These are phyloP conservation scores for Fabrea salina DNA, from an alignment of 169 alveolate genomes.

Conservation along the genomic window DNA sequence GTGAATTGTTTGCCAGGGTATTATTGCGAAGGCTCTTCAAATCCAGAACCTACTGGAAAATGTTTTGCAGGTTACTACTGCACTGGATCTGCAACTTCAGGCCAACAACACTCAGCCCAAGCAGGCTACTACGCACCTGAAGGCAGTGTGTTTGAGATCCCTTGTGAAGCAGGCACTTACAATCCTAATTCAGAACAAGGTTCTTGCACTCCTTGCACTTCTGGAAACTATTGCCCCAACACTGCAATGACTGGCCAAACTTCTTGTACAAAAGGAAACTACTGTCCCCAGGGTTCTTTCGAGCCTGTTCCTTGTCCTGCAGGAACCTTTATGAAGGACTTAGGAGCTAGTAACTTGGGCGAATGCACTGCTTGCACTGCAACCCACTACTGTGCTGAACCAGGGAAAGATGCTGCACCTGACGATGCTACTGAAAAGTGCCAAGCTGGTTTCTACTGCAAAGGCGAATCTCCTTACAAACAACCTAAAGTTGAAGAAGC, in stretches of 20 bases:
- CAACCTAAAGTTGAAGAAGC: background rate
- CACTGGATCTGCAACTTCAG: conserved; percentile 47
- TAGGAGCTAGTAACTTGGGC: conserved; percentile 18
- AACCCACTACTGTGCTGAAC: conserved; percentile 62
- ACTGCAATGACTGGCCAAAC: background rate
- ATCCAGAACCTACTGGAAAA: conserved; percentile 48
- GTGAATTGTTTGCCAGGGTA: conserved; percentile 63
- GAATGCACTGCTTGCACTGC: background rate
- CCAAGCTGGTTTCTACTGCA: conserved; percentile 59
- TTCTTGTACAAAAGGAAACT: no score
- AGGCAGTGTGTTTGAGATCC: conserved; percentile 43
- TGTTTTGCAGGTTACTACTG: conserved; percentile 75
- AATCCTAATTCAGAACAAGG: conserved; percentile 44
- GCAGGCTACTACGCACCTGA: conserved; percentile 44
- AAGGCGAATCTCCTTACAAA: conserved; percentile 36
- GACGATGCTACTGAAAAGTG: conserved; percentile 29
- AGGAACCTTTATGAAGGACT: background rate
- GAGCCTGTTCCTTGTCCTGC: conserved; percentile 22
- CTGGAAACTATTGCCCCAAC: conserved; percentile 50
- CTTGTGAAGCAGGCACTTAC: conserved; percentile 55
- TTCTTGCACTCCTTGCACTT: conserved; percentile 49
- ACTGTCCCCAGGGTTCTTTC: conserved; percentile 68
- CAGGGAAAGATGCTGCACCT: no score
- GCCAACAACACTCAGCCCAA: conserved; percentile 29
- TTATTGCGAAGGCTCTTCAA: conserved; percentile 50